Conservation (phyloP, 1,284 basidiomycete genomes). For the Ganoderma lucidum region DNA sequence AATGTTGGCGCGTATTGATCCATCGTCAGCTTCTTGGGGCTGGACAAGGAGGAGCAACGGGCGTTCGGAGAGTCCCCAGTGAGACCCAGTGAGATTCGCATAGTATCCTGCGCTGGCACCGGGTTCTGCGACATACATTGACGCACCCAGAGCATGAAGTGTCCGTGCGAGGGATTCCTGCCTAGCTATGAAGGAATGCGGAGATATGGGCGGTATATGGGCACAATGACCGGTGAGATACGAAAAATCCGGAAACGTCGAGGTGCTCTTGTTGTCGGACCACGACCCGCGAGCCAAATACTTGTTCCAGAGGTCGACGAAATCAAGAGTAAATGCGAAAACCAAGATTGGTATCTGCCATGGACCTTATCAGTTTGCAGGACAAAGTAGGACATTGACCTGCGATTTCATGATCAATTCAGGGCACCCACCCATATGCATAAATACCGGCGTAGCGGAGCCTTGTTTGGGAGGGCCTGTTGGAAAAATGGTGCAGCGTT, state of each 20-base stretch:
- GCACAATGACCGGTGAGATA: constrained; percentile 59
- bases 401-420: background rate
- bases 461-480: background rate
- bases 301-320: constrained; percentile 16
- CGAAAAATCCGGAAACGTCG: constrained; percentile 41
- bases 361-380: constrained; percentile 5
- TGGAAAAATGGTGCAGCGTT: background rate
- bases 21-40: constrained; percentile 45
- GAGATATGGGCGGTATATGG: constrained; percentile 55
- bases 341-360: constrained; percentile 16
- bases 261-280: background rate
- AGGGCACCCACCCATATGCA: constrained; percentile 17
- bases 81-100: constrained; percentile 66
- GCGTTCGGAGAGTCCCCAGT: constrained; percentile 81
- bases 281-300: background rate
- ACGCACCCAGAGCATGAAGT: constrained; percentile 58
- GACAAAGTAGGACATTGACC: background rate
- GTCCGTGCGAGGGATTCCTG: constrained; percentile 61
- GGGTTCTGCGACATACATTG: constrained; percentile 80
- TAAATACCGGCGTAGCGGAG: constrained; percentile 7
- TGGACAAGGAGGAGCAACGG: constrained; percentile 77
- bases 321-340: constrained; percentile 2
- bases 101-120: constrained; percentile 77
- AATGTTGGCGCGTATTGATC: constrained; percentile 51
- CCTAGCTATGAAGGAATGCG: constrained; percentile 57